Percentiles rank a stretch among this genome's conserved stretches.
Conservation (phyloP, 75 land plant genomes). For the Picea sitchensis region DNA sequence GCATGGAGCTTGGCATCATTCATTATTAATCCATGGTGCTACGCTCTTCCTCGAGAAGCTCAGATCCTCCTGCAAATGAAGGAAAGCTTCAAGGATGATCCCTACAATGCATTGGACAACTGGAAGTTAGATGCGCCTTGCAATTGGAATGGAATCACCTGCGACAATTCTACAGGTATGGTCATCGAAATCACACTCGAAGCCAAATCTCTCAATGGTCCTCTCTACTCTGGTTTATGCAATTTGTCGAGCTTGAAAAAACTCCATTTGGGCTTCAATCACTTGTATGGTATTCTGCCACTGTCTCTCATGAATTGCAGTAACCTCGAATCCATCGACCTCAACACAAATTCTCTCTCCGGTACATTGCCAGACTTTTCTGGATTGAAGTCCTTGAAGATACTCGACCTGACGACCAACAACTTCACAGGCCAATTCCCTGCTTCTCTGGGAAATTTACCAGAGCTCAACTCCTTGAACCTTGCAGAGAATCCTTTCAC, state of each 20-base stretch:
- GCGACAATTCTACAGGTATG: conserved; percentile 1
- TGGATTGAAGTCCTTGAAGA: conserved; percentile 5
- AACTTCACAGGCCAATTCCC: conserved; percentile 11
- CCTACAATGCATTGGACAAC: conserved; percentile 16
- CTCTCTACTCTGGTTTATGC: conserved; percentile 12
- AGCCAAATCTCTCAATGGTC: conserved; percentile 2
- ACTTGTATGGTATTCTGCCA: conserved; percentile 21
- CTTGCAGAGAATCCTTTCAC: conserved; percentile 33
- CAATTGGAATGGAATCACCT: not conserved
- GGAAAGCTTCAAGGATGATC: conserved; percentile 13
- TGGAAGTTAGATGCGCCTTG: conserved; percentile 25
- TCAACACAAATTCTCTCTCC: conserved; percentile 19
- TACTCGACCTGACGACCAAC: conserved; percentile 17
- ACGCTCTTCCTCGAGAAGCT: not conserved
- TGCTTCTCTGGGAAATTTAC: conserved; percentile 35
- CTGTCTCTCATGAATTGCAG: conserved; percentile 18
- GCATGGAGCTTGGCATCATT: too few relatives aligned
- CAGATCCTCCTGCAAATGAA: conserved; percentile 5
- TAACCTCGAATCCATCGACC: conserved; percentile 17
- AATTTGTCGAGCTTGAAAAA: not conserved
- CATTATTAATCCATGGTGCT: not conserved
- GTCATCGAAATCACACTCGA: not conserved
- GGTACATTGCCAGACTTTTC: conserved; percentile 30
- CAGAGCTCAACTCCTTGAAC: conserved; percentile 31
- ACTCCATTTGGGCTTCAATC: conserved; percentile 28